Evolutionary conservation across 495 filamentous ascomycete species (phyloP).

Genomic region (Aspergillus saccharolyticus): DNA sequence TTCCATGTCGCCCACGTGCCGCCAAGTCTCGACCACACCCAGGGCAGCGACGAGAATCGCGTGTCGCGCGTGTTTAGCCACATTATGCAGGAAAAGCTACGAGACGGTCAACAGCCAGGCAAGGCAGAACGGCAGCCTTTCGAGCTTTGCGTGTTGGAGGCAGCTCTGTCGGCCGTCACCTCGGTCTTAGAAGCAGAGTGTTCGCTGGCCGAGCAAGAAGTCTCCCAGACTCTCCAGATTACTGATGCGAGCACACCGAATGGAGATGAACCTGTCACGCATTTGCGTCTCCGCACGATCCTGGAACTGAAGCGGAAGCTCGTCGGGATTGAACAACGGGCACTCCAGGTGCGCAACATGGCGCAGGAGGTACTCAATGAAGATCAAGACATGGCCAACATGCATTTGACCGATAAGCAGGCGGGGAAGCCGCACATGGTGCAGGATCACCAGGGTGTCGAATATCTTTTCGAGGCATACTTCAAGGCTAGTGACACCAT

Average conservation of each 20-base stretch:
- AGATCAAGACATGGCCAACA: slow-evolving; percentile 35
- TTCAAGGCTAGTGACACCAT: slow-evolving; percentile 29
- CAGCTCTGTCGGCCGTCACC: slow-evolving; percentile 64
- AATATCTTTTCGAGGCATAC: slow-evolving; percentile 34
- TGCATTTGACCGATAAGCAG: slow-evolving; percentile 39
- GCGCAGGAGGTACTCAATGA: slow-evolving; percentile 26
- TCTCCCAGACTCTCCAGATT: slow-evolving; percentile 16
- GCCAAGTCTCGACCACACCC: slow-evolving; percentile 4
- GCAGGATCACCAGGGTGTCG: slow-evolving; percentile 31
- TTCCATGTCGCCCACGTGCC: slow-evolving; percentile 14
- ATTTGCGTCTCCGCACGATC: slow-evolving; percentile 13
- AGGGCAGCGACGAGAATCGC: background rate
- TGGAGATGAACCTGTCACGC: slow-evolving; percentile 19
- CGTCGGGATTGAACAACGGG: slow-evolving; percentile 24
- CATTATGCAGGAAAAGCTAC: slow-evolving; percentile 54
- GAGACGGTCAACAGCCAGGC: slow-evolving; percentile 22
- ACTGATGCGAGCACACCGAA: slow-evolving; percentile 11
- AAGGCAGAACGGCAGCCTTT: slow-evolving; percentile 38
- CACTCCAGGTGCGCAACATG: slow-evolving; percentile 25
- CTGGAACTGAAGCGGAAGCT: slow-evolving; percentile 23
- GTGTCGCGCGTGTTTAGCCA: slow-evolving; percentile 24
- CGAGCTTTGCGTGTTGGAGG: slow-evolving; percentile 73
- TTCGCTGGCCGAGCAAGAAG: slow-evolving; percentile 16
- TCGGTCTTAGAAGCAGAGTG: slow-evolving; percentile 29
- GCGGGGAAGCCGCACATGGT: slow-evolving; percentile 24